A percentile compares a stretch with the other conserved stretches of the same genome.
Conservation (phyloP, 2,329 filamentous ascomycete genomes). For the Sporothrix inflata region DNA sequence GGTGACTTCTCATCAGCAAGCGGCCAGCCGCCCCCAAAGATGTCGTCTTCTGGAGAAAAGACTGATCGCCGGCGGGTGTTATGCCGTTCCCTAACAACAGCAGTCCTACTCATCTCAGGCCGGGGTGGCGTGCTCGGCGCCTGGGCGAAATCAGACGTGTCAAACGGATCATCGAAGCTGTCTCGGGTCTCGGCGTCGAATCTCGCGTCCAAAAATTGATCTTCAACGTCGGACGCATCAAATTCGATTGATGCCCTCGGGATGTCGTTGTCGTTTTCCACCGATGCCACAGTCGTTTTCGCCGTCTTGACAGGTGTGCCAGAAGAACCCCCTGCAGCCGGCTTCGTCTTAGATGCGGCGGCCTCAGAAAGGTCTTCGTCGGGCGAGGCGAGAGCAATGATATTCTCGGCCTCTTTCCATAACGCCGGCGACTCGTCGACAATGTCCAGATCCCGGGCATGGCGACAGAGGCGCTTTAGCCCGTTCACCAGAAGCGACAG, state of each 20-base stretch:
- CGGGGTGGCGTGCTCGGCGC: conserved; percentile 16
- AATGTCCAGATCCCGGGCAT: conserved; percentile 70
- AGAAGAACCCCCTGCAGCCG: background rate
- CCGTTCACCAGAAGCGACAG: conserved; percentile 81
- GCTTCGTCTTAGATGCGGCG: background rate
- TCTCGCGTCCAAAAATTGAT: conserved; percentile 51
- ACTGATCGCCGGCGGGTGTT: conserved; percentile 61
- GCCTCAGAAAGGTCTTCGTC: conserved; percentile 56
- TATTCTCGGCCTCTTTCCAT: conserved; percentile 83
- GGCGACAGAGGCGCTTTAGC: conserved; percentile 73
- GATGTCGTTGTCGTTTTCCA: conserved; percentile 37
- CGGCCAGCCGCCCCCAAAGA: conserved; percentile 61
- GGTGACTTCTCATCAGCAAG: conserved; percentile 38
- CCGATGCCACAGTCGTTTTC: conserved; percentile 33
- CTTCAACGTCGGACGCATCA: conserved; percentile 48
- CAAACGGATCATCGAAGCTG: conserved; percentile 48
- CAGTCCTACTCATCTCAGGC: conserved; percentile 52
- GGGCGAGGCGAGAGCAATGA: conserved; percentile 79
- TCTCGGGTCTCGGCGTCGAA: conserved; percentile 53
- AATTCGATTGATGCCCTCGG: conserved; percentile 45
- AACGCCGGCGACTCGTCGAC: conserved; percentile 62
- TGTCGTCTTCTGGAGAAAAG: conserved; percentile 67
- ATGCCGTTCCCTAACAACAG: conserved; percentile 58
- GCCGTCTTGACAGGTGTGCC: background rate
- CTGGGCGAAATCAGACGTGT: conserved; percentile 42